Conservation (phyloP, 2,329 filamentous ascomycete species). For the Colletotrichum graminicola region DNA sequence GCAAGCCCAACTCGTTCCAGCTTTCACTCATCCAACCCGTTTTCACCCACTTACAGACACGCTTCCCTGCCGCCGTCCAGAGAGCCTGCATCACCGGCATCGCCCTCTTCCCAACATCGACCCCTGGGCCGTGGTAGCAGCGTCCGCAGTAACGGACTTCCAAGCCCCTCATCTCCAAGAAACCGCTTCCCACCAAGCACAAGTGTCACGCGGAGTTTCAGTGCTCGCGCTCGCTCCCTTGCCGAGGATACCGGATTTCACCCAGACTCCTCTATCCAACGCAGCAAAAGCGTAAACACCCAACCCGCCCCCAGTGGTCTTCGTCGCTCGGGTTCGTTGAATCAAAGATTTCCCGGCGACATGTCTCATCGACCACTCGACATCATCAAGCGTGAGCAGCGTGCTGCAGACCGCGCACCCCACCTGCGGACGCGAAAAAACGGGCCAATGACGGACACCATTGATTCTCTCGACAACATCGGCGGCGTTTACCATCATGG, state of each 20-base stretch:
- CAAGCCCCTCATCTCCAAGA: slow-evolving; percentile 43
- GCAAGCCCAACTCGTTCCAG: slow-evolving; percentile 62
- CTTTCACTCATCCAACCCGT: slow-evolving; percentile 62
- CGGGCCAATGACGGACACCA: slow-evolving; percentile 78
- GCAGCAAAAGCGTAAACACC: slow-evolving; percentile 40
- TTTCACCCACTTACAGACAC: slow-evolving; percentile 49
- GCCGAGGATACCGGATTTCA: slow-evolving; percentile 9
- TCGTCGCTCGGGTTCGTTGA: slow-evolving; percentile 59
- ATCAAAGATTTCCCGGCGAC: slow-evolving; percentile 73
- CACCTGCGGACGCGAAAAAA: slow-evolving; percentile 76
- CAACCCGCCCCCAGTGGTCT: slow-evolving; percentile 35
- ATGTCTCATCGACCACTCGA: slow-evolving; percentile 76
- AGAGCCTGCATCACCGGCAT: slow-evolving; percentile 35
- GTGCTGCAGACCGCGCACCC: slow-evolving; percentile 73
- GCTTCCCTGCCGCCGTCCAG: slow-evolving; percentile 45
- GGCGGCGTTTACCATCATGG: slow-evolving; percentile 85
- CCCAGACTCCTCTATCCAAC: slow-evolving; percentile 5
- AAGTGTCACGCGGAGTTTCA: slow-evolving; percentile 51
- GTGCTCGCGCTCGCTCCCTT: slow-evolving; percentile 37
- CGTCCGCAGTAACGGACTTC: slow-evolving; percentile 48
- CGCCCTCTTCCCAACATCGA: slow-evolving; percentile 43
- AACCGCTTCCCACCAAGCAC: slow-evolving; percentile 46
- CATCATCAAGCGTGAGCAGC: slow-evolving; percentile 71
- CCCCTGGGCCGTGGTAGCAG: slow-evolving; percentile 44
- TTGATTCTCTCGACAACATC: slow-evolving; percentile 82